Base-by-base conservation (phyloP, 192 early-diverging fungal species). In the Piromyces finnis region DNA sequence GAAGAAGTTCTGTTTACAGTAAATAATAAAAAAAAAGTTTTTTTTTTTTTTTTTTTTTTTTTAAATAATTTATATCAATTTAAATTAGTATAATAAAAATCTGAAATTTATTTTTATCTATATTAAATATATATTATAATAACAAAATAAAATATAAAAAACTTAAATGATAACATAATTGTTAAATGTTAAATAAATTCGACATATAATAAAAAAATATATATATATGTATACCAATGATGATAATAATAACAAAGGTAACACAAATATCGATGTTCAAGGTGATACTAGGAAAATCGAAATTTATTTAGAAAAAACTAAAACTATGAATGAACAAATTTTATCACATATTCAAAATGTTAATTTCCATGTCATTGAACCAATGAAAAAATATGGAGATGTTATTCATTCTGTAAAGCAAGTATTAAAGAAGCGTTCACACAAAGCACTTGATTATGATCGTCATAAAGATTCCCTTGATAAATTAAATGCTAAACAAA, bases 361-460 rank as follows among this genome's bases (percentile, higher is more conserved):
- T 68, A 68, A 68, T 68, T n/a, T 68, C 26, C 51, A 68, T 68
- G 51, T 68, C 9, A n/a, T 68, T 68, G 51, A 68, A n/a, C 51
- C 51, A 68, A 68, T 68, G 51, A 68, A 26, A 9, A n/a, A n/a
- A 11, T 68, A 68, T n/a, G 18, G n/a, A 68, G 51, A 68, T 9
- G 22, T 68, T 68, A 68, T 68, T 22, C 22, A 68, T 27, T 68
- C 51, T 9, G 51, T 68, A 68, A 68, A 68, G 9, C 26, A n/a
- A 68, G 51, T 68, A 68, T 68, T 68, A 68, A 68, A 68, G 9
- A 99, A 99, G 87, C 90, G 96, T 29, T 89, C 91, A 35, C 95
- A 96, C 86, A 99, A 99, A 86, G 85, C 94, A 39, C 82, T 97
- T 14, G 97, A 99, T 84, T 98, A 94, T 84, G 97, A 99, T 82